A percentile compares a stretch with the other conserved stretches of the same genome.
Conservation (phyloP, 2,329 filamentous ascomycete genomes). For the Diplodia intermedia region DNA sequence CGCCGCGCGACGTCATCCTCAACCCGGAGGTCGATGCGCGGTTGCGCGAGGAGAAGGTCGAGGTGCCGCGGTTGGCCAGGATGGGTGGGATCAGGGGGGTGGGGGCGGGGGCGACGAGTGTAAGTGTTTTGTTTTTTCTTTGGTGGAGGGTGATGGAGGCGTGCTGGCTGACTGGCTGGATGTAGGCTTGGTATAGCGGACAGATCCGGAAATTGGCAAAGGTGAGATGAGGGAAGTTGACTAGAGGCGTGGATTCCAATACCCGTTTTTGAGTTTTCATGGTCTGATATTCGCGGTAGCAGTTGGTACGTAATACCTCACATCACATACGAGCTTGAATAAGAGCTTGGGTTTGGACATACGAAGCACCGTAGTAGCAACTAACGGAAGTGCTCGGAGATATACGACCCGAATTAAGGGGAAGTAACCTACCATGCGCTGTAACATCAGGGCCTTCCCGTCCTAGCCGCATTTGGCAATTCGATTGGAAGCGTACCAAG, state of each 20-base stretch:
- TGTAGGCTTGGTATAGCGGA: neutral
- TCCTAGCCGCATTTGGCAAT: neutral
- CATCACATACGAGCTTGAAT: neutral
- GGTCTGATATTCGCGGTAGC: neutral
- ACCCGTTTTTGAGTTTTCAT: neutral
- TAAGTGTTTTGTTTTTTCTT: neutral
- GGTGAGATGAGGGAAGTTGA: neutral
- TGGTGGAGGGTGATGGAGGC: too few species aligned
- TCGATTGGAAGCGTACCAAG: neutral
- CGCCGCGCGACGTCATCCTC: conserved; percentile 34
- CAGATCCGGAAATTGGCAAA: neutral
- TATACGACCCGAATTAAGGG: neutral
- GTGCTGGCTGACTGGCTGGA: neutral
- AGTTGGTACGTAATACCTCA: neutral
- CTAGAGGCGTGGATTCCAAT: neutral
- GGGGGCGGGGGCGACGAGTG: neutral
- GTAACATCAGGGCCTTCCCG: neutral
- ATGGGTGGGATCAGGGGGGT: neutral
- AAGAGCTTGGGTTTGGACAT: too few species aligned
- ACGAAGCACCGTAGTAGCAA: too few species aligned
- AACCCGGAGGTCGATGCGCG: conserved; percentile 34
- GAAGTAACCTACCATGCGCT: neutral
- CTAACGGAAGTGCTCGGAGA: neutral
- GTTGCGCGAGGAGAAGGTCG: conserved; percentile 16
- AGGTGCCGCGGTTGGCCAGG: conserved; percentile 17